These are phyloP conservation scores for Trametes cubensis DNA, from an alignment of 768 basidiomycete genomes.

Conservation along the genomic window DNA sequence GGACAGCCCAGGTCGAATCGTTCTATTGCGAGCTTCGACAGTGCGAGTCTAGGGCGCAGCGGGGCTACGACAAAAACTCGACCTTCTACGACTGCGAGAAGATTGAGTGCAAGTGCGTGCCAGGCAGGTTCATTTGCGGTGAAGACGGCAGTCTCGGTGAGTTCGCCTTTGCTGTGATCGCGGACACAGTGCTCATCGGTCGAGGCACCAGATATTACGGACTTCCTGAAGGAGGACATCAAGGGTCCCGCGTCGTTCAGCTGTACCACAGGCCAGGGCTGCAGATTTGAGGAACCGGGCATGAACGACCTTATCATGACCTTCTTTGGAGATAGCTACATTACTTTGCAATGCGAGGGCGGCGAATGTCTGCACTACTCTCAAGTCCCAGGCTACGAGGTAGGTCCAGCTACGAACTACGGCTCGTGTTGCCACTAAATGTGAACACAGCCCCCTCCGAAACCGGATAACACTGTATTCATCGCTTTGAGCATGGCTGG, in stretches of 20 bases:
- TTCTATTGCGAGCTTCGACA: constrained; percentile 89
- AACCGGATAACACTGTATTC: constrained; percentile 82
- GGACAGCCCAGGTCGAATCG: constrained; percentile 92
- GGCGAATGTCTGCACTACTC: constrained; percentile 95
- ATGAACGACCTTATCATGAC: constrained; percentile 96
- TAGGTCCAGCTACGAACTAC: constrained; percentile 36
- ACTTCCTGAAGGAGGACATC: constrained; percentile 89
- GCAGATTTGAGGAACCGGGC: constrained; percentile 91
- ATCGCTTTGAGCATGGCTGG: constrained; percentile 83
- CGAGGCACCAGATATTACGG: constrained; percentile 73
- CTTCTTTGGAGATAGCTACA: constrained; percentile 91
- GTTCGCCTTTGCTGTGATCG: constrained; percentile 35
- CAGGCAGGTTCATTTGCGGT: constrained; percentile 91
- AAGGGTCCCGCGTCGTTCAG: constrained; percentile 88
- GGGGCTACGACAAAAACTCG: constrained; percentile 65
- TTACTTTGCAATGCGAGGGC: constrained; percentile 82
- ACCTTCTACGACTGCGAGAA: constrained; percentile 82
- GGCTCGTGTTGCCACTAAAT: neutral
- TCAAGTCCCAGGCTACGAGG: constrained; percentile 91
- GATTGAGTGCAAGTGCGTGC: constrained; percentile 91
- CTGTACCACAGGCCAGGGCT: constrained; percentile 71
- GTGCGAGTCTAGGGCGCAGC: constrained; percentile 54
- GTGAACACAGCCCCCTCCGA: constrained; percentile 61
- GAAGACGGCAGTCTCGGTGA: constrained; percentile 90
- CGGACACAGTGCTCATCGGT: neutral